Percentiles rank a stretch among this genome's conserved stretches.
Evolutionary conservation across 2,329 filamentous ascomycete genomes (phyloP).

Genomic region (Sphaerulina musiva): DNA sequence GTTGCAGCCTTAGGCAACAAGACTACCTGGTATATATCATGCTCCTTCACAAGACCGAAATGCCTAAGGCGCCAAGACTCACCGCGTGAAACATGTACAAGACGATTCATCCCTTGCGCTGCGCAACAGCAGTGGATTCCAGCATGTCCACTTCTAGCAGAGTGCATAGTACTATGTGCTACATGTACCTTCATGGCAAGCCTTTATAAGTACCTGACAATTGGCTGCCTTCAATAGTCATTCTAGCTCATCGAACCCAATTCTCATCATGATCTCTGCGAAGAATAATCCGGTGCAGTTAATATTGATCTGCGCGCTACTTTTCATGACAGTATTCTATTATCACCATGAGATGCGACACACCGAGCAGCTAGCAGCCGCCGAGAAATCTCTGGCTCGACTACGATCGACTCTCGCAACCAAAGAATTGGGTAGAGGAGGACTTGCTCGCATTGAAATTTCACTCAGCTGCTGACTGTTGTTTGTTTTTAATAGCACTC

Average conservation of each 20-base stretch:
- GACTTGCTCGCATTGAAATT: neutral
- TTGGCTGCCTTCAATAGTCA: neutral
- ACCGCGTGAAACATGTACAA: too few relatives aligned
- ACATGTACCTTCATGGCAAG: neutral
- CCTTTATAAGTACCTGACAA: neutral
- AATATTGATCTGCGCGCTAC: neutral
- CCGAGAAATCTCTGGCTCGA: neutral
- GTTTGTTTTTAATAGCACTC: neutral
- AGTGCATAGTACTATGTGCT: neutral
- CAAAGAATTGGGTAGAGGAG: neutral
- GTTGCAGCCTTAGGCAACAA: too few relatives aligned
- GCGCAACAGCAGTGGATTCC: neutral
- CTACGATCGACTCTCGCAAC: neutral
- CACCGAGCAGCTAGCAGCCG: neutral
- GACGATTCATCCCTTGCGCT: too few relatives aligned
- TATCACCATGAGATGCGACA: neutral
- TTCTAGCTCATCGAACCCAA: too few relatives aligned
- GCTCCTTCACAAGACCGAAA: too few relatives aligned
- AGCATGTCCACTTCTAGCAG: neutral
- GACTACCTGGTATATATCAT: too few relatives aligned
- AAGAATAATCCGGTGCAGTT: neutral
- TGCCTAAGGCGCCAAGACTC: too few relatives aligned
- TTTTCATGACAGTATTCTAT: neutral
- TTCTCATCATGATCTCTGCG: neutral
- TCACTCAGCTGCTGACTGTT: slow-evolving; percentile 7